Evolutionary conservation across 1,139 yeast genomes (phyloP), one percentile per base, ranked within the genome.

Genomic region (Yamadazyma conglobata): DNA sequence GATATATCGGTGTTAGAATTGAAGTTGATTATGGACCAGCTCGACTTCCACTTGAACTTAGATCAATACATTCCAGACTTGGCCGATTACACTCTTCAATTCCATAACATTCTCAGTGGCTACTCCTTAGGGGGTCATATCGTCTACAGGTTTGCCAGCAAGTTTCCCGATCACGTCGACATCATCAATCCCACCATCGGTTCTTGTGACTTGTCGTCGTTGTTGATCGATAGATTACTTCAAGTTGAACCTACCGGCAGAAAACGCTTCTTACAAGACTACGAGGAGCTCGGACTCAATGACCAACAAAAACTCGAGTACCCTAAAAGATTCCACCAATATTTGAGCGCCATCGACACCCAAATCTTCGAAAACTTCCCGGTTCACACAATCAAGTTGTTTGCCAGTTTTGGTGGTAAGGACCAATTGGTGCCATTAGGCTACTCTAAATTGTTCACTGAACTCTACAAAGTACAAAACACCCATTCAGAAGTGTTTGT

Each of bases 111-210:
- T 18, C 51, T 75, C 15, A 48, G 69, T 19, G 87, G 87, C 3
- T 64, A 64, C 30, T 77, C 85, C 0, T 58, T 77, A 39, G 86
- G 87, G 2, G 87, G 76, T 0, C 84, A 79, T 50, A 56, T 70
- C 8, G 58, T 70, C 15, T 72, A 76, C 52, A 54, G 79, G 31
- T 64, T 68, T 31, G 77, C 70, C 5, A 47, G 46, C 24, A 47
- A 50, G 38, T 57, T 56, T 38, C 76, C 77, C 1, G 52, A 59
- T 3, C 39, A 52, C 22, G 66, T 69, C 3, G 52, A 57, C 10
- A 58, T 59, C 11, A 54, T 69, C 25, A 63, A 65, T 26, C 78
- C 79, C 2, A 63, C 72, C 15, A 56, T 73, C 30, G 79, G 77
- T 1, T 58, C 65, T 31, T 52, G 59, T 27, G 75, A 72, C 32